Conservation (phyloP, 305 asterid genomes). For the Fraxinus sp. region DNA sequence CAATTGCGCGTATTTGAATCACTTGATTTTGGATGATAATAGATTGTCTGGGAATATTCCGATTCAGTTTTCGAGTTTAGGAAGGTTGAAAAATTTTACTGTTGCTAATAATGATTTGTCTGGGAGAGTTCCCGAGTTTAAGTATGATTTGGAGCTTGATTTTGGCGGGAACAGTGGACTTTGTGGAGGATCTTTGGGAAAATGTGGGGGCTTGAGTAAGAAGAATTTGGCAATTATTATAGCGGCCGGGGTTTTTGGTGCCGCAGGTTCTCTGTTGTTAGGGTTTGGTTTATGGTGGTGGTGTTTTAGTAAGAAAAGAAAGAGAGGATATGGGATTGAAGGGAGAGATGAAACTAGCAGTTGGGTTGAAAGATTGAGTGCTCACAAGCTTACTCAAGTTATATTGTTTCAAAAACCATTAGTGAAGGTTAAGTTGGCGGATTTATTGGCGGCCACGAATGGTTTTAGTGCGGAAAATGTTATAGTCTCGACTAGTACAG, state of each 20-base stretch:
- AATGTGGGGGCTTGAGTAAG: conserved; percentile 77
- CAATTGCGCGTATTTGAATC: conserved; percentile 63
- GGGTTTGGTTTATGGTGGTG: conserved; percentile 92
- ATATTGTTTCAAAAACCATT: conserved; percentile 62
- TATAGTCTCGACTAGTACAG: conserved; percentile 48
- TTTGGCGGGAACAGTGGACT: conserved; percentile 63
- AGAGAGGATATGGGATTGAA: conserved; percentile 56
- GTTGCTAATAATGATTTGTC: conserved; percentile 62
- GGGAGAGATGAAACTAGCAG: conserved; percentile 48
- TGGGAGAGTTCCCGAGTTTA: conserved; percentile 65
- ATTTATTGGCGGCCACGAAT: conserved; percentile 52
- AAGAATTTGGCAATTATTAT: conserved; percentile 64
- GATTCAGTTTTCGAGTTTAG: conserved; percentile 57
- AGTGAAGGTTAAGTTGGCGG: conserved; percentile 55
- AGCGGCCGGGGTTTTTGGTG: conserved; percentile 92
- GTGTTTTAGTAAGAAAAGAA: conserved; percentile 59
- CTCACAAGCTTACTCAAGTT: conserved; percentile 54
- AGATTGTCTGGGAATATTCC: conserved; percentile 61
- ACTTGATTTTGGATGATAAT: conserved; percentile 47
- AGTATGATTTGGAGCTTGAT: conserved; percentile 29
- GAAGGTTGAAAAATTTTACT: conserved; percentile 55
- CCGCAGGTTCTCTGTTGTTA: conserved; percentile 71
- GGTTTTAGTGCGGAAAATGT: conserved; percentile 41
- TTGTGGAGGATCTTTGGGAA: conserved; percentile 65
- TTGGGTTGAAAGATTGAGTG: conserved; percentile 59